phyloP scores from a whole-genome alignment of 306 rosid species.

The Cucumis melo region DNA sequence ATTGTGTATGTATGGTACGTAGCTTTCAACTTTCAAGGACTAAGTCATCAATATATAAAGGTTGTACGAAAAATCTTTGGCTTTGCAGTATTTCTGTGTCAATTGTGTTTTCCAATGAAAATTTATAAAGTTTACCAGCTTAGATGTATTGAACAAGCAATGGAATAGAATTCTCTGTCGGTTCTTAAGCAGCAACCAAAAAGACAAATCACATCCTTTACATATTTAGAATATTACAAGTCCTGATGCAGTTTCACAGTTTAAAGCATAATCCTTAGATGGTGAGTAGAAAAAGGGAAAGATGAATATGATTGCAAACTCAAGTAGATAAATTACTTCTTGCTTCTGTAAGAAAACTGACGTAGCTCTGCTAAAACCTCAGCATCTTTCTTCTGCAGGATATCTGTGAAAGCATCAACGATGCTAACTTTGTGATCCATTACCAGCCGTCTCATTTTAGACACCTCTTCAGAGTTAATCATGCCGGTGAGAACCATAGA shows the following conservation, averaged over 20 bases:
- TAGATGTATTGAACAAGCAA: not conserved
- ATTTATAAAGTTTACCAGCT: not conserved
- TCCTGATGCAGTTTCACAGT: not conserved
- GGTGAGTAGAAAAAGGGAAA: not conserved
- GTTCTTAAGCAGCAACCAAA: not conserved
- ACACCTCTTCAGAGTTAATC: conserved; percentile 44
- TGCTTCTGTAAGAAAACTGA: conserved; percentile 32
- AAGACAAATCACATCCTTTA: not conserved
- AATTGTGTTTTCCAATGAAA: not conserved
- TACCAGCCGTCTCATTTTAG: conserved; percentile 48
- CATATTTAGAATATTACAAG: not conserved
- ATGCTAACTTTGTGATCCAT: conserved; percentile 39
- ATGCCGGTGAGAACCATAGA: conserved; percentile 55
- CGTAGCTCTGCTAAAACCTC: conserved; percentile 58
- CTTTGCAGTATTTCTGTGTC: not conserved
- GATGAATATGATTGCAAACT: not conserved
- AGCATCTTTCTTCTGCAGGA: conserved; percentile 28
- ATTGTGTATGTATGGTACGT: not conserved
- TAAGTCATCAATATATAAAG: not conserved
- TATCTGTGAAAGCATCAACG: conserved; percentile 30
- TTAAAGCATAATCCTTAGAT: not conserved
- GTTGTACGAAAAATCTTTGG: not conserved
- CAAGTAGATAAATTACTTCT: conserved; percentile 32
- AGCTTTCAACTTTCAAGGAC: not conserved
- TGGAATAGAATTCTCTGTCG: not conserved